Percentiles rank a stretch among this genome's conserved stretches.
These are phyloP conservation scores for Hippophae gyantsensis DNA, from an alignment of 306 rosid genomes.

Conservation along the genomic window DNA sequence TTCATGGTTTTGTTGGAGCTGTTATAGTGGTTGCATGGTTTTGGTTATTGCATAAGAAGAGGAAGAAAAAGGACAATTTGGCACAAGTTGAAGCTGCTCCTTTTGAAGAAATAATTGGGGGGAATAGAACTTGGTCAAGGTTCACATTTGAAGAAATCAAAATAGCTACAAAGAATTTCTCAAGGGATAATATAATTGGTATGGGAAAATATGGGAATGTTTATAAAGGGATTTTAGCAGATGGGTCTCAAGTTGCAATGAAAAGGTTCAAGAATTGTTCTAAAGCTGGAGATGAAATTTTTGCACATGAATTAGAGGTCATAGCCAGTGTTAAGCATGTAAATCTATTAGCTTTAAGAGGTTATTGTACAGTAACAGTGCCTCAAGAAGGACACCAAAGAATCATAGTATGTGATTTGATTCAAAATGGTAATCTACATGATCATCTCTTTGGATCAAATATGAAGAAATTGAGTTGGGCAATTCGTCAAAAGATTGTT, in stretches of 20 bases:
- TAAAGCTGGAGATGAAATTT: constrained; percentile 14
- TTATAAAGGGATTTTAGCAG: constrained; percentile 18
- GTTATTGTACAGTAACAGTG: constrained; percentile 14
- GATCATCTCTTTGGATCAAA: constrained; percentile 21
- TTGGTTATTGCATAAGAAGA: constrained; percentile 12
- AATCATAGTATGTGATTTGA: constrained; percentile 21
- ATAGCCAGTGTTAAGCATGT: constrained; percentile 27
- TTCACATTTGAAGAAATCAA: constrained; percentile 16
- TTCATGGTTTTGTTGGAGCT: constrained; percentile 12
- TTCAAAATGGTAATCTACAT: constrained; percentile 19
- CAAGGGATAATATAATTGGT: constrained; percentile 21
- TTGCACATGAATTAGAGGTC: constrained; percentile 19
- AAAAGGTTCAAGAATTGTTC: constrained; percentile 29
- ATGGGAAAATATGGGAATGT: constrained; percentile 24
- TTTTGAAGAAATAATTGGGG: constrained; percentile 1
- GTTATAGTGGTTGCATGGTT: constrained; percentile 4
- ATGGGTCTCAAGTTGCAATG: constrained; percentile 24
- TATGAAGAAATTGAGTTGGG: constrained; percentile 19
- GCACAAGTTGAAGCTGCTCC: neutral
- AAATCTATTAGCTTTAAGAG: constrained; percentile 19
- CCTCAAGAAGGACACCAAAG: constrained; percentile 18
- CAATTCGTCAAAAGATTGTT: constrained; percentile 15
- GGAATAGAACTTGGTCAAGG: constrained; percentile 2
- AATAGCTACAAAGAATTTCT: constrained; percentile 18
- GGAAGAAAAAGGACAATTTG: constrained; percentile 6